Base-by-base conservation (phyloP, 192 early-diverging fungal species). In the Obelidium mucronatum region DNA sequence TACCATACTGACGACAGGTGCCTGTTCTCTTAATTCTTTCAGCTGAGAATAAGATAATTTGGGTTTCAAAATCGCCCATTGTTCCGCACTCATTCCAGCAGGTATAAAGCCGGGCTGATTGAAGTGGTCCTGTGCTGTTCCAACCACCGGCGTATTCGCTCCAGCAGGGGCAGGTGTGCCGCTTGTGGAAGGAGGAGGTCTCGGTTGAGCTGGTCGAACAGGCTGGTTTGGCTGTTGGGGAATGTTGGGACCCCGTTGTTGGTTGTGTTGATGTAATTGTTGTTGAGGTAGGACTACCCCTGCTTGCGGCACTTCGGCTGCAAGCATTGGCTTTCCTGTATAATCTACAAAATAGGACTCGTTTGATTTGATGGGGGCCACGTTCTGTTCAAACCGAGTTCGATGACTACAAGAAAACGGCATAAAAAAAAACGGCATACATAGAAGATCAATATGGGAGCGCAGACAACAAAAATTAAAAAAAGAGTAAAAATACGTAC, bases 361-460 rank as follows among this genome's bases (percentile, higher is more conserved):
- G 39, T 72, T 72, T n/a, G 70, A 72, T 35, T 72, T 72, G 54
- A 72, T 72, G 26, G 70, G 31, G 8, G 54, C 34, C 2, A 72
- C 70, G 35, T 36, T 72, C 37, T 72, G 70, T 40, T 59, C 70
- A 59, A 68, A 76, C n/a, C 75, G 75, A 8, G 75, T 76, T 36
- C 75, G 75, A 58, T 76, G 64, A 24, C 75, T 76, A 48, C 26
- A 34, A 24, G 28, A 42, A 26, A 8, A 19, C 31, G 1, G 36
- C 55, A 48, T 48, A 30, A 2, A 17, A 28, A 15, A 71, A 67
- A 30, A n/a, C n/a, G n/a, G n/a, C 30, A 59, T 71, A 53, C 26
- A 8, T 30, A 17, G 63, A 73, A 73, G 19, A 48, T 48, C 44
- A 48, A 48, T 48, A 48, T 19, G 19, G 19, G 8, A 48, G 11